phyloP scores from a whole-genome alignment of 352 stramenopile species.

The Aphanomyces stellatus region DNA sequence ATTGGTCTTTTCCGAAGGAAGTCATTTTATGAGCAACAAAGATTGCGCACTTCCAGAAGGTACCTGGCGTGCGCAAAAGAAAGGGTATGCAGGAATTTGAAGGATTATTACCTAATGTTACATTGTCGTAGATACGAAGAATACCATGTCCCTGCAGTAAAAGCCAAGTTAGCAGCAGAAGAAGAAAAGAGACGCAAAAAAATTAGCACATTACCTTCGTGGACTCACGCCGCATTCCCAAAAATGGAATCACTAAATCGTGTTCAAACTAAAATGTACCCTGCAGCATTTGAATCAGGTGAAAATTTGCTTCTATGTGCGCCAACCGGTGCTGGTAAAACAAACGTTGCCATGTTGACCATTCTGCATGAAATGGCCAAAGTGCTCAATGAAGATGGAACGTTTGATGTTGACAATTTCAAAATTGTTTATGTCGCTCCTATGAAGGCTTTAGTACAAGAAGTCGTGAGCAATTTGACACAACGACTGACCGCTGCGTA shows the following conservation, averaged over 20 bases:
- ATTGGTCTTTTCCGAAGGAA: constrained; percentile 92
- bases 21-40: constrained; percentile 98
- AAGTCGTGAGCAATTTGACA: constrained; percentile 97
- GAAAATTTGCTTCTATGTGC: constrained; percentile 99
- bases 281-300: constrained; percentile 84
- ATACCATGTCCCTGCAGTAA: constrained; percentile 98
- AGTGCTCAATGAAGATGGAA: constrained; percentile 69
- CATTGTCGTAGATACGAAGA: constrained; percentile 80
- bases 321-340: constrained; percentile 98
- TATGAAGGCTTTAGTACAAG: constrained; percentile 99
- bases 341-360: constrained; percentile 97
- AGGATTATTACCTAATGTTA: neutral
- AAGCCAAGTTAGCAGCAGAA: constrained; percentile 53
- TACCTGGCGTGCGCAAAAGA: constrained; percentile 96
- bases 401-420: constrained; percentile 94
- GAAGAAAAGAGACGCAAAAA: constrained; percentile 76
- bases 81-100: constrained; percentile 61
- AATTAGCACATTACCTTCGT: constrained; percentile 91
- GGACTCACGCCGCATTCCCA: constrained; percentile 93
- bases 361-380: constrained; percentile 98
- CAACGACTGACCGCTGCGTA: constrained; percentile 89
- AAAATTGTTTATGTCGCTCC: constrained; percentile 99
- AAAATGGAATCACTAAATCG: constrained; percentile 98
- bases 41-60: constrained; percentile 93
- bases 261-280: constrained; percentile 97